Base-by-base conservation (phyloP, 148 eudicot genomes). In the Gaultheria prostrata region DNA sequence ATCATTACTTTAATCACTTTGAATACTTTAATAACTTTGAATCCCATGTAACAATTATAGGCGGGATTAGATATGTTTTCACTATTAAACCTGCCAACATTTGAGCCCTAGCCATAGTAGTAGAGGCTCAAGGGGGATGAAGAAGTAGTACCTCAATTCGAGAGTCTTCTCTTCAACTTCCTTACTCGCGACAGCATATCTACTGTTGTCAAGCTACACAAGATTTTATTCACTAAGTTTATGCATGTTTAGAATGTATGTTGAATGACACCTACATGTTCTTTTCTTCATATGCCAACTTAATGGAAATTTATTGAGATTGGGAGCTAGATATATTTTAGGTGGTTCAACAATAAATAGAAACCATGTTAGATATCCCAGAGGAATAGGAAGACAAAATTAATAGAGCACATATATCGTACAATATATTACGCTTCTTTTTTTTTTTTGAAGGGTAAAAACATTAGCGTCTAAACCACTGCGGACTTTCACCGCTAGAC, bases 121-220 rank as follows among this genome's bases (percentile, higher is more conserved):
- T 32, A 28, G 30, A 33, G 10, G 12, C 21, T 46, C 4, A 51
- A 57, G 4, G 56, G 45, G 35, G 84, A 32, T 26, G 9, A 71
- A 32, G 21, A 1, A 12, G 35, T 53, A 15, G 63, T 87, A 89
- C 91, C 89, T 87, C 32, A 89, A 63, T 82, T 87, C 89, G 6
- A 26, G 82, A 50, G 82, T 84, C 72, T 32, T 83, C 74, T 82
- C 89, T 76, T 69, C 79, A 71, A 84, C 24, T 82, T 86, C 84
- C 85, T 84, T 87, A 78, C 82, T 82, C 45, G 83, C 17, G 77
- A 65, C 74, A 71, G 70, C 86, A 82, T 73, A 59, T 35, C 72
- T 32, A 61, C 80, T 50, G 43, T 56, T 61, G 74, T 77, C 86
- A 71, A 85, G 65, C 87, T 86, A 43, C 39, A 76, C 86, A 71